Conservation (phyloP, 2,329 filamentous ascomycete genomes). For the Fusarium sarcochroum region DNA sequence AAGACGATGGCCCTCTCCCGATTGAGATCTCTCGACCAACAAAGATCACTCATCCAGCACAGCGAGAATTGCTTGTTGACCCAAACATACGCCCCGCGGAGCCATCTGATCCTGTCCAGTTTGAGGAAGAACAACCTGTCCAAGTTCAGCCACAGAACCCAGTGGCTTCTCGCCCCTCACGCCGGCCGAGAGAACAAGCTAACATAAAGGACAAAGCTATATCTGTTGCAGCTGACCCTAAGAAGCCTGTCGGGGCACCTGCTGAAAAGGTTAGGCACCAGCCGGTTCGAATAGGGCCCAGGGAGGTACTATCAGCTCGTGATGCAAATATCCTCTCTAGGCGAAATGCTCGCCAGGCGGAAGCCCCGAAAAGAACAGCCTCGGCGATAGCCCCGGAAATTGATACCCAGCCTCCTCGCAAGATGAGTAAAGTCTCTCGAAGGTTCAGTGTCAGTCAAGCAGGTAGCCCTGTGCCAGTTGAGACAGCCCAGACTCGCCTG, state of each 20-base stretch:
- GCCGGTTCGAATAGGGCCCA: neutral
- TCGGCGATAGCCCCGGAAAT: neutral
- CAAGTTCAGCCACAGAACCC: neutral
- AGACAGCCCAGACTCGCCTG: neutral
- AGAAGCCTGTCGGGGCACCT: neutral
- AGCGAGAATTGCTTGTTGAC: neutral
- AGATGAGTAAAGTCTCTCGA: constrained; percentile 32
- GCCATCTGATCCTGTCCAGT: neutral
- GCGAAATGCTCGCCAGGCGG: neutral
- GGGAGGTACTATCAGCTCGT: constrained; percentile 18
- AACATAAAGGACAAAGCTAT: neutral
- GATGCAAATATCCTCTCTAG: constrained; percentile 28
- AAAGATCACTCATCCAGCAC: neutral
- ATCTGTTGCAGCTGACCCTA: neutral
- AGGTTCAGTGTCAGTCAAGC: constrained; percentile 48
- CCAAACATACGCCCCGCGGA: neutral
- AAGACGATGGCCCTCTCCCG: neutral
- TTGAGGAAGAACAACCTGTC: neutral
- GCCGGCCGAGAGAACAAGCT: neutral
- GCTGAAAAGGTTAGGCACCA: neutral
- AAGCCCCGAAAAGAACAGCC: constrained; percentile 4
- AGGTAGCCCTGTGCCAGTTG: constrained; percentile 47
- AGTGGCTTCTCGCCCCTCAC: neutral
- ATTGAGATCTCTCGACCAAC: neutral
- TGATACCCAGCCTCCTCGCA: constrained; percentile 9